phyloP scores from a whole-genome alignment of 306 rosid genomes.

The Dicorynia guianensis region DNA sequence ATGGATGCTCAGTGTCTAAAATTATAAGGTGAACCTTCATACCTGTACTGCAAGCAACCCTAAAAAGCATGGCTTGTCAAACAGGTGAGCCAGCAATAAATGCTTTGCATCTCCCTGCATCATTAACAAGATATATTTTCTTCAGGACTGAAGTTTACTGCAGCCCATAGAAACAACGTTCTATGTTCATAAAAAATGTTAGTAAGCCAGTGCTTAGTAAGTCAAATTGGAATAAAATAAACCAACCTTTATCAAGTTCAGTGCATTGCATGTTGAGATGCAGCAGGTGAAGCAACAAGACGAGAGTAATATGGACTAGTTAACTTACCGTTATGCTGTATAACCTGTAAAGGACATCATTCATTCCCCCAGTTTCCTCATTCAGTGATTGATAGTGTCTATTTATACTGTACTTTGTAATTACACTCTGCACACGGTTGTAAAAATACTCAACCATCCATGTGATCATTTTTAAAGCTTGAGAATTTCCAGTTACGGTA shows the following conservation, averaged over 20 bases:
- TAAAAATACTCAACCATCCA: slow-evolving; percentile 93
- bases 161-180: neutral
- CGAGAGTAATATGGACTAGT: slow-evolving; percentile 15
- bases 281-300: slow-evolving; percentile 23
- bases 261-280: too few relatives aligned
- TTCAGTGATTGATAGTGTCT: slow-evolving; percentile 72
- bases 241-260: too few relatives aligned
- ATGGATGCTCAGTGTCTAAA: too few relatives aligned
- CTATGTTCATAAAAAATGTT: neutral
- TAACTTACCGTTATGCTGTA: slow-evolving; percentile 71
- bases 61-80: slow-evolving; percentile 89
- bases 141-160: slow-evolving; percentile 29
- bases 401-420: slow-evolving; percentile 52
- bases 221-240: too few relatives aligned
- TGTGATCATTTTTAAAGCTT: slow-evolving; percentile 69
- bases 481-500: slow-evolving; percentile 60
- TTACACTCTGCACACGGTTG: slow-evolving; percentile 81
- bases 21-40: neutral
- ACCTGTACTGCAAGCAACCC: slow-evolving; percentile 90
- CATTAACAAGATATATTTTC: slow-evolving; percentile 20
- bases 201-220: neutral
- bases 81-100: slow-evolving; percentile 81
- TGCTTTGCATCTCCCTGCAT: slow-evolving; percentile 73
- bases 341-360: slow-evolving; percentile 88
- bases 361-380: slow-evolving; percentile 98